Conservation (phyloP, 176 grass and related monocot species). For the Avena eriantha region DNA sequence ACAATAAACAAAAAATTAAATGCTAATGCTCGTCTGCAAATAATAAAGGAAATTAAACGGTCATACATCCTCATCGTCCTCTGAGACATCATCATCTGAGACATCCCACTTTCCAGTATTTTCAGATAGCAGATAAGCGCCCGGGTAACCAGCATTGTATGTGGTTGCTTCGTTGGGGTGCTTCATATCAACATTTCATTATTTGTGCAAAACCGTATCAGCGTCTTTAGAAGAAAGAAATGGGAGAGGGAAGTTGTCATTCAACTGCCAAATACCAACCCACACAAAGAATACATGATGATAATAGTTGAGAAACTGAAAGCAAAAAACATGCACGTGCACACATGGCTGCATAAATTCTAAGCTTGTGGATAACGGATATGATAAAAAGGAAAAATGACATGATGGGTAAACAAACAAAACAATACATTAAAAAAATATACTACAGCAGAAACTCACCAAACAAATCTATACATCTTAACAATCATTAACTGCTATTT, state of each 20-base stretch:
- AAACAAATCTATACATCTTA: background rate
- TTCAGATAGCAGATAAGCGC: too few relatives aligned
- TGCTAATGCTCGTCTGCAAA: background rate
- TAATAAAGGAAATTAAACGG: too few relatives aligned
- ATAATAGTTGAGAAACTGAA: background rate
- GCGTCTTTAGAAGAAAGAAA: background rate
- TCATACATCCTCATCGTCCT: too few relatives aligned
- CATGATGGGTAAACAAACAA: background rate
- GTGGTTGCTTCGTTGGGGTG: too few relatives aligned
- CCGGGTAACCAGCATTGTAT: too few relatives aligned
- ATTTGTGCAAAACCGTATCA: background rate
- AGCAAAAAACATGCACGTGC: background rate
- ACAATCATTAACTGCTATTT: background rate
- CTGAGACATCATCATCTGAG: too few relatives aligned
- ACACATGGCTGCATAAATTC: background rate
- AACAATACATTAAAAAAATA: background rate
- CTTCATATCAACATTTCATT: too few relatives aligned
- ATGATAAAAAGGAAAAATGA: background rate
- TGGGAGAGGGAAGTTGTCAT: background rate
- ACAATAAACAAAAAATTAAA: background rate
- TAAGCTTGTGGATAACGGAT: background rate
- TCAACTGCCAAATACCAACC: background rate
- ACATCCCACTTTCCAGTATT: too few relatives aligned
- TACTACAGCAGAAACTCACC: background rate
- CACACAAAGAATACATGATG: background rate